phyloP scores from a whole-genome alignment of 129 eudicot species.

The Silybum marianum region DNA sequence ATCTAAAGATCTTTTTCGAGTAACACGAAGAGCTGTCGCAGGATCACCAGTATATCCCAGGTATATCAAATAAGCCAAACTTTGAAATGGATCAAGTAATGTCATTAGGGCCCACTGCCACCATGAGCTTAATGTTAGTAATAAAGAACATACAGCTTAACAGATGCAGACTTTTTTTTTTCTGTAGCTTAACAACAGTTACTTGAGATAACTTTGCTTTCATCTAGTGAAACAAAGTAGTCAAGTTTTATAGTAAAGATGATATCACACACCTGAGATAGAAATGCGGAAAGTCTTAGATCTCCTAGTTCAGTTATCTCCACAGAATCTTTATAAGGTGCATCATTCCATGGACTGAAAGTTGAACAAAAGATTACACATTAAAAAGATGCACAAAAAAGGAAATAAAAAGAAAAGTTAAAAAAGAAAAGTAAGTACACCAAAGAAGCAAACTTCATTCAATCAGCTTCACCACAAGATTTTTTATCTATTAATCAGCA shows the following conservation, averaged over 20 bases:
- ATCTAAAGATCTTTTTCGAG: slow-evolving; percentile 72
- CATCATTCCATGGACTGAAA: slow-evolving; percentile 86
- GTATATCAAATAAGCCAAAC: slow-evolving; percentile 81
- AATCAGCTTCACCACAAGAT: slow-evolving; percentile 11
- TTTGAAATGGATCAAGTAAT: slow-evolving; percentile 69
- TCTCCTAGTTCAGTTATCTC: slow-evolving; percentile 71
- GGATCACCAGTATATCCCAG: slow-evolving; percentile 72
- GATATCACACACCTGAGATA: slow-evolving; percentile 64
- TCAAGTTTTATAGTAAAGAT: slow-evolving; percentile 22
- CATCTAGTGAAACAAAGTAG: slow-evolving; percentile 12
- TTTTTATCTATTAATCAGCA: background rate
- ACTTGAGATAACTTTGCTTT: background rate
- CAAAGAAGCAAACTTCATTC: slow-evolving; percentile 8
- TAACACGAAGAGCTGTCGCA: slow-evolving; percentile 67
- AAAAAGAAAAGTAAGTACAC: background rate
- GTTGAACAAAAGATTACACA: slow-evolving; percentile 12
- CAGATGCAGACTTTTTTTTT: background rate
- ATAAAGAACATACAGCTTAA: background rate
- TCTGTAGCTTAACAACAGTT: background rate
- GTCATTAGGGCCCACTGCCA: slow-evolving; percentile 97
- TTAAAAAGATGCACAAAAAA: background rate
- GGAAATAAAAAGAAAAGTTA: background rate
- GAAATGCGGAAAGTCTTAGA: slow-evolving; percentile 69
- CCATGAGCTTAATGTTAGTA: slow-evolving; percentile 12
- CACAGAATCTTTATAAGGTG: slow-evolving; percentile 76